A percentile compares a stretch with the other conserved stretches of the same genome.
These are phyloP conservation scores for Olyra latifolia DNA, from an alignment of 176 grass and related monocot species.

Conservation along the genomic window DNA sequence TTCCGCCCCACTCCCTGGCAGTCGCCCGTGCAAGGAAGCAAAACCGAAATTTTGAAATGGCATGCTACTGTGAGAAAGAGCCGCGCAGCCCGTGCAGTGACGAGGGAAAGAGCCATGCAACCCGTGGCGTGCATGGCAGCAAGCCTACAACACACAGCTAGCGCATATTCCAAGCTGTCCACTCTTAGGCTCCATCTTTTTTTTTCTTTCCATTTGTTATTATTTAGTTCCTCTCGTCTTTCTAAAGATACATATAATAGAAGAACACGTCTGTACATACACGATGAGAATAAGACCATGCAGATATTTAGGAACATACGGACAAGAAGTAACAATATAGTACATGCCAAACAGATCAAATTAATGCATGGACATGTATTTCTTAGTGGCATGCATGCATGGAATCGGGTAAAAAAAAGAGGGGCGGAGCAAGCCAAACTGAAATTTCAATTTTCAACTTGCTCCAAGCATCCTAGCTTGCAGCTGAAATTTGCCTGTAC, in stretches of 20 bases:
- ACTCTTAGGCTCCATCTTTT: not conserved
- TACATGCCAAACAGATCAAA: not conserved
- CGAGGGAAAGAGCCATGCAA: not conserved
- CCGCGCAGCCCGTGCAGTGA: constrained; percentile 1
- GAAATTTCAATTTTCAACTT: not conserved
- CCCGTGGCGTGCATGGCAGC: constrained; percentile 33
- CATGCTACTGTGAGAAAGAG: not conserved
- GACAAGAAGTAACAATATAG: not conserved
- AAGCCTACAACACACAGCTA: constrained; percentile 3
- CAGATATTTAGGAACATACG: not conserved
- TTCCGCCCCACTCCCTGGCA: no score
- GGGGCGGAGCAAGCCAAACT: not conserved
- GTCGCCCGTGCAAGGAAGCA: no score
- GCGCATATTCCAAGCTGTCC: constrained; percentile 18
- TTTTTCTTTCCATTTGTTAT: not conserved
- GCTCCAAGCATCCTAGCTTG: not conserved
- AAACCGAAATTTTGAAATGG: no score
- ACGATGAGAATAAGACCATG: not conserved
- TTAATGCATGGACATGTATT: not conserved
- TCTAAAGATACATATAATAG: not conserved
- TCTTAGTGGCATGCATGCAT: not conserved
- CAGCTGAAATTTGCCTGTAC: not conserved
- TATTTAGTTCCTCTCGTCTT: not conserved
- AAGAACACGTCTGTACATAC: not conserved
- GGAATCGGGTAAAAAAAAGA: not conserved